Evolutionary conservation across 441 rosid genomes (phyloP).

Genomic region (Adansonia rubrostipa): DNA sequence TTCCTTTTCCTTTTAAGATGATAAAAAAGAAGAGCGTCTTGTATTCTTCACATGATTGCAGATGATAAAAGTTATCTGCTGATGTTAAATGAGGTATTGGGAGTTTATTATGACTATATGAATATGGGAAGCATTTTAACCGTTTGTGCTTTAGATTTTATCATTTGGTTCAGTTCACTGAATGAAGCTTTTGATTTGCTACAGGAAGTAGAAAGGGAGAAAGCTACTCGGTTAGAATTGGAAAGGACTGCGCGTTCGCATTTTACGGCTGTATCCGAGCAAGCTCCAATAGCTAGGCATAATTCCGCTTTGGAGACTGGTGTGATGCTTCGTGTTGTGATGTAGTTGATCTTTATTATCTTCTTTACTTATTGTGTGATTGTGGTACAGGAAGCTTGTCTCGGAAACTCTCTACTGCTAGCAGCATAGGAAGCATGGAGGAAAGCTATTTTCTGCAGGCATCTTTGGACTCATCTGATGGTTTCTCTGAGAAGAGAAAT

Average conservation of each 20-base stretch:
- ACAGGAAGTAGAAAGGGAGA: slow-evolving; percentile 93
- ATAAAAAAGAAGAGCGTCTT: slow-evolving; percentile 1
- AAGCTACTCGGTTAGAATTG: slow-evolving; percentile 78
- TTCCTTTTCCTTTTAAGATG: not conserved
- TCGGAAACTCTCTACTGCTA: slow-evolving; percentile 77
- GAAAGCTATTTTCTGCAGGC: slow-evolving; percentile 96
- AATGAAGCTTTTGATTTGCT: slow-evolving; percentile 31
- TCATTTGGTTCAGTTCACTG: slow-evolving; percentile 9
- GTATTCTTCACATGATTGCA: not conserved
- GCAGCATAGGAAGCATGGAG: slow-evolving; percentile 95
- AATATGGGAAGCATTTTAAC: not conserved
- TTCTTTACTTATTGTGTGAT: slow-evolving; percentile 28
- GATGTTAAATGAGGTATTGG: slow-evolving; percentile 1
- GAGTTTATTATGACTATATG: slow-evolving; percentile 1
- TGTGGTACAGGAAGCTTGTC: slow-evolving; percentile 63
- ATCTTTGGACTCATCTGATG: slow-evolving; percentile 84
- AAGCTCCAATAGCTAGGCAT: slow-evolving; percentile 58
- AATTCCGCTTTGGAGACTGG: slow-evolving; percentile 76
- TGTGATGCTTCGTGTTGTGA: slow-evolving; percentile 34
- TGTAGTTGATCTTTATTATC: slow-evolving; percentile 23
- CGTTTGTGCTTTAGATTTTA: slow-evolving; percentile 13
- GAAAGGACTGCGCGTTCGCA: slow-evolving; percentile 63
- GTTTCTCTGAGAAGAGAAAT: slow-evolving; percentile 73
- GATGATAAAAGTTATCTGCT: not conserved
- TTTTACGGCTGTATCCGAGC: slow-evolving; percentile 61